phyloP scores from a whole-genome alignment of 257 asterid species.

The Nicotiana obtusifolia region DNA sequence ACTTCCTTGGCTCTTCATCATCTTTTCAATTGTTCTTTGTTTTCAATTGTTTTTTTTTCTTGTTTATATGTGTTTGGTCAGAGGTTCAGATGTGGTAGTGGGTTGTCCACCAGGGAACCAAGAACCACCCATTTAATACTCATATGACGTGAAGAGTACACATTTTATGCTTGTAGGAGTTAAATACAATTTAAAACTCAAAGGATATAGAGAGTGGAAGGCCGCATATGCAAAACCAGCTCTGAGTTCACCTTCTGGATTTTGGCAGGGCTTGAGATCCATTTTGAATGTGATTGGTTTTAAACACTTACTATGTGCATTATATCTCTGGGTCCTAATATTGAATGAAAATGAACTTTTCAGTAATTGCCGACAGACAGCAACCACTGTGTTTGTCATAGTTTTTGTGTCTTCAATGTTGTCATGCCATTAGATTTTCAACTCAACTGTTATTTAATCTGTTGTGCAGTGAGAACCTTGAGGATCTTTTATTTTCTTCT shows the following conservation, averaged over 20 bases:
- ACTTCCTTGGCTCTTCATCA: background rate
- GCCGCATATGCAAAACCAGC: background rate
- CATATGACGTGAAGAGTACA: background rate
- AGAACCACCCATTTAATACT: background rate
- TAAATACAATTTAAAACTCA: background rate
- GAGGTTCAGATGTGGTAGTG: background rate
- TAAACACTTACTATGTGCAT: background rate
- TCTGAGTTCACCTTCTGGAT: background rate
- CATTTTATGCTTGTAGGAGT: too few relatives aligned
- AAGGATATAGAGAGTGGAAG: background rate
- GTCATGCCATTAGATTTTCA: background rate
- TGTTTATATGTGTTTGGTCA: background rate
- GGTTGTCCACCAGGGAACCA: background rate
- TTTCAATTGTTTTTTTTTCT: background rate
- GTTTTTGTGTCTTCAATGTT: background rate
- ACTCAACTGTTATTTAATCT: background rate
- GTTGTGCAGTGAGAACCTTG: constrained; percentile 43
- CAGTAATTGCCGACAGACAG: background rate
- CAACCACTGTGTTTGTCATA: background rate
- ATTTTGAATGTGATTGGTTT: constrained; percentile 2
- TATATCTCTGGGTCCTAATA: background rate
- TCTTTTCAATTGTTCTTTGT: background rate
- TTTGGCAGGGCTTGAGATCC: background rate
- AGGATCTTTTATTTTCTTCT: too few relatives aligned
- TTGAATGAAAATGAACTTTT: background rate